Evolutionary conservation across 768 basidiomycete genomes (phyloP).

Genomic region (Termitomyces sp.): DNA sequence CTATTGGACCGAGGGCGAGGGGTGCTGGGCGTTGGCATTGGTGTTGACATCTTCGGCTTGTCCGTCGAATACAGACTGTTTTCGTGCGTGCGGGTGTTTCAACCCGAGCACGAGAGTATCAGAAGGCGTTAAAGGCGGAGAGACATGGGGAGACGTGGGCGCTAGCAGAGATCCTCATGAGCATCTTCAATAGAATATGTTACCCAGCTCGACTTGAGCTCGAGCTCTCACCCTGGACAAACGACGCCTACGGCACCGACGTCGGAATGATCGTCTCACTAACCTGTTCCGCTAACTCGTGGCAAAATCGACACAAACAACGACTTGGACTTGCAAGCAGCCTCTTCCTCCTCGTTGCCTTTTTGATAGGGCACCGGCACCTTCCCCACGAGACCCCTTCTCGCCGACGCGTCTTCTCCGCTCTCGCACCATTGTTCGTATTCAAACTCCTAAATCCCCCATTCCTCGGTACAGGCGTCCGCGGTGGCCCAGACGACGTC

Average conservation of each 20-base stretch:
- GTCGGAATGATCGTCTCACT: conserved; percentile 17
- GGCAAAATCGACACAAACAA: conserved; percentile 62
- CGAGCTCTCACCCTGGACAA: conserved; percentile 22
- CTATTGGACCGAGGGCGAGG: conserved; percentile 44
- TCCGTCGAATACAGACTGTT: conserved; percentile 63
- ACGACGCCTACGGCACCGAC: conserved; percentile 29
- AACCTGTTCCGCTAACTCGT: conserved; percentile 40
- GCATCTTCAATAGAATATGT: conserved; percentile 8
- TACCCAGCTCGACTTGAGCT: too few species aligned
- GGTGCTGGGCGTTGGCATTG: conserved; percentile 26
- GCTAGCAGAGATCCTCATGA: too few species aligned
- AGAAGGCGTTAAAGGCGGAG: conserved; percentile 48
- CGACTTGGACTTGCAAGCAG: conserved; percentile 60
- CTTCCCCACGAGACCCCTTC: too few species aligned
- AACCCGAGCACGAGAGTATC: conserved; percentile 48
- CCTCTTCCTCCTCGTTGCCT: conserved; percentile 46
- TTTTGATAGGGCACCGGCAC: too few species aligned
- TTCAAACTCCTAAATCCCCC: too few species aligned
- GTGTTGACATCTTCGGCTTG: conserved; percentile 29
- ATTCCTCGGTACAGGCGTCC: too few species aligned
- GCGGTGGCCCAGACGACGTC: too few species aligned
- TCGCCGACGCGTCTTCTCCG: too few species aligned
- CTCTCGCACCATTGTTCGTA: too few species aligned
- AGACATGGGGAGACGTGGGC: conserved; percentile 30
- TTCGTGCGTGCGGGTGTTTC: conserved; percentile 76